Percentiles rank a stretch among this genome's conserved stretches.
Conservation (phyloP, 805 yeast species). For the Yarrowia hollandica region DNA sequence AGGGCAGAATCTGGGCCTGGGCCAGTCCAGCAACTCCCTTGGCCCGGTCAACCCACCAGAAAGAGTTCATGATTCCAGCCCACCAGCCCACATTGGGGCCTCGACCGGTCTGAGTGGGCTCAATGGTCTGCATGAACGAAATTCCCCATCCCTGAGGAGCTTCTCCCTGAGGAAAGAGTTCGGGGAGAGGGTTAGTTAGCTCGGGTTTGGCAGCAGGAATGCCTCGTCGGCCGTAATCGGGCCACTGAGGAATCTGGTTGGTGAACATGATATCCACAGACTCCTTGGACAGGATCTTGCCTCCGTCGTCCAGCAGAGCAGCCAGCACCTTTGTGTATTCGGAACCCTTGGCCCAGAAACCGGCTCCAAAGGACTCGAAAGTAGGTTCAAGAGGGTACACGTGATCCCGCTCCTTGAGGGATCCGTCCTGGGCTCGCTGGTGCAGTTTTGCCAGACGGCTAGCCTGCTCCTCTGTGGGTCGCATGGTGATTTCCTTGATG, state of each 20-base stretch:
- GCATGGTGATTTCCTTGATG: slow-evolving; percentile 38
- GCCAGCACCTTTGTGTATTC: slow-evolving; percentile 47
- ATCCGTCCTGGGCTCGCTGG: slow-evolving; percentile 34
- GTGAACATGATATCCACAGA: slow-evolving; percentile 42
- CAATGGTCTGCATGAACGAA: slow-evolving; percentile 37
- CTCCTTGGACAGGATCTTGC: slow-evolving; percentile 40
- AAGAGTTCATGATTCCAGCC: slow-evolving; percentile 47
- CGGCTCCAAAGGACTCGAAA: slow-evolving; percentile 41
- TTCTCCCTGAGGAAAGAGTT: slow-evolving; percentile 34
- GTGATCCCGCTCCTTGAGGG: slow-evolving; percentile 30
- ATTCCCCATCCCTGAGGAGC: slow-evolving; percentile 41
- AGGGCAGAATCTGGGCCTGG: slow-evolving; percentile 44
- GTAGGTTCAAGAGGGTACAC: not conserved
- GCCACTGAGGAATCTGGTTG: slow-evolving; percentile 42
- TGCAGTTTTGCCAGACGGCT: slow-evolving; percentile 37
- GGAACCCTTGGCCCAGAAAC: slow-evolving; percentile 45
- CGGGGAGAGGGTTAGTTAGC: slow-evolving; percentile 28
- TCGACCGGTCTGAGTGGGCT: slow-evolving; percentile 43
- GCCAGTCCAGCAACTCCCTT: slow-evolving; percentile 45
- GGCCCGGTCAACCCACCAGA: slow-evolving; percentile 47
- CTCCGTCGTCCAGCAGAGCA: slow-evolving; percentile 47
- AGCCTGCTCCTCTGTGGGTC: slow-evolving; percentile 34
- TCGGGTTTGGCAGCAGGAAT: slow-evolving; percentile 29
- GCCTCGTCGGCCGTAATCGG: slow-evolving; percentile 34
- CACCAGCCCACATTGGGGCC: slow-evolving; percentile 44